A percentile compares a stretch with the other conserved stretches of the same genome.
phyloP scores from a whole-genome alignment of 306 rosid species.

The Castanospermum australe region DNA sequence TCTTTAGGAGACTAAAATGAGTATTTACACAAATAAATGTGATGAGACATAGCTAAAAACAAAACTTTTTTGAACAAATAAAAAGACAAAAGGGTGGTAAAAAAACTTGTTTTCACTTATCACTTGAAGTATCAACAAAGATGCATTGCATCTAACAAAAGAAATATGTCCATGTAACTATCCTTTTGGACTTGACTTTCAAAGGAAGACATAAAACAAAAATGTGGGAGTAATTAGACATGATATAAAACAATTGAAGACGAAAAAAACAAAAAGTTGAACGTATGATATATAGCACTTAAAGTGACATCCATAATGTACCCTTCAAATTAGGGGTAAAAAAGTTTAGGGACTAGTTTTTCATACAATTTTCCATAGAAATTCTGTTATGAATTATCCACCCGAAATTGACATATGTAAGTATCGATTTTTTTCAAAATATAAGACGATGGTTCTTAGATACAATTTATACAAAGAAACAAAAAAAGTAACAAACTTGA shows the following conservation, averaged over 20 bases:
- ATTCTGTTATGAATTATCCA: conserved; percentile 22
- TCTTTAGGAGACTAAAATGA: no score
- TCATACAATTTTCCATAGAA: neutral
- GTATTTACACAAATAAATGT: neutral
- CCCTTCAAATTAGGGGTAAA: neutral
- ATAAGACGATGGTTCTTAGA: neutral
- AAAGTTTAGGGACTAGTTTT: neutral
- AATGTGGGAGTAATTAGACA: no score
- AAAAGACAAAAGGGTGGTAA: no score
- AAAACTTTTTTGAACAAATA: no score
- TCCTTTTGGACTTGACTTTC: no score
- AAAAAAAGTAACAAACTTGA: neutral
- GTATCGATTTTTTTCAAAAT: neutral
- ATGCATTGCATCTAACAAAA: no score
- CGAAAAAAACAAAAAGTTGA: neutral
- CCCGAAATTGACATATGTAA: neutral
- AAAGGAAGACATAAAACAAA: no score
- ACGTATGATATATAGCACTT: neutral
- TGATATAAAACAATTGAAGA: neutral
- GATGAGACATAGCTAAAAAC: neutral
- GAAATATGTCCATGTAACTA: no score
- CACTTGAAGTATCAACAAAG: no score
- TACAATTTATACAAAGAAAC: neutral
- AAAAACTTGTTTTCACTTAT: no score
- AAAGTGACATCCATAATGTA: no score